Conservation (phyloP, 1,139 yeast genomes). For the Candida buenavistaensis region DNA sequence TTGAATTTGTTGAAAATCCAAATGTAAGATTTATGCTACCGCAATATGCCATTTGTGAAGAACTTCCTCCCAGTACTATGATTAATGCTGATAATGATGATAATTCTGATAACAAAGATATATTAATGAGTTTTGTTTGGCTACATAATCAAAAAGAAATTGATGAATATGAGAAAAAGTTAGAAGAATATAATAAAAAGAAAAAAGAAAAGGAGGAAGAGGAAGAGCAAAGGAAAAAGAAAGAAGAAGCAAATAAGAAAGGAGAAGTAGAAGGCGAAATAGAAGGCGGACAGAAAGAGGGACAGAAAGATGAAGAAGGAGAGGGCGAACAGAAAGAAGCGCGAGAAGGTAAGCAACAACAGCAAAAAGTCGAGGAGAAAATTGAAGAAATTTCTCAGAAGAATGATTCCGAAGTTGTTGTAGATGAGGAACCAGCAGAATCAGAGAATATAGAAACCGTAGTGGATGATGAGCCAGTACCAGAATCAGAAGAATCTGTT, state of each 20-base stretch:
- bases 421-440: too few relatives aligned
- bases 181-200: slow-evolving; percentile 30
- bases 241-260: too few relatives aligned
- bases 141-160: slow-evolving; percentile 55
- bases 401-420: too few relatives aligned
- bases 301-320: slow-evolving; percentile 36
- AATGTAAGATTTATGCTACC: slow-evolving; percentile 76
- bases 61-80: slow-evolving; percentile 29
- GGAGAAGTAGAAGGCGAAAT: slow-evolving; percentile 13
- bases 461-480: slow-evolving; percentile 13
- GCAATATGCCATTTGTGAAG: slow-evolving; percentile 72
- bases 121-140: slow-evolving; percentile 65
- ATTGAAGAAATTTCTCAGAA: too few relatives aligned
- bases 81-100: slow-evolving; percentile 25
- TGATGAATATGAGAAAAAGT: slow-evolving; percentile 45
- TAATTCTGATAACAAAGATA: slow-evolving; percentile 40
- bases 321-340: too few relatives aligned
- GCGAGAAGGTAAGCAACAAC: too few relatives aligned
- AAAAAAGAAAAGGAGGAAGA: slow-evolving; percentile 24
- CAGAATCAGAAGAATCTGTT: slow-evolving; percentile 4
- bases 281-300: too few relatives aligned
- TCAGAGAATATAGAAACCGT: too few relatives aligned
- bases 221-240: slow-evolving; percentile 27
- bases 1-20: slow-evolving; percentile 83
- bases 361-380: too few relatives aligned